Base-by-base conservation (phyloP, 495 filamentous ascomycete genomes). In the Aspergillus nanangensis region DNA sequence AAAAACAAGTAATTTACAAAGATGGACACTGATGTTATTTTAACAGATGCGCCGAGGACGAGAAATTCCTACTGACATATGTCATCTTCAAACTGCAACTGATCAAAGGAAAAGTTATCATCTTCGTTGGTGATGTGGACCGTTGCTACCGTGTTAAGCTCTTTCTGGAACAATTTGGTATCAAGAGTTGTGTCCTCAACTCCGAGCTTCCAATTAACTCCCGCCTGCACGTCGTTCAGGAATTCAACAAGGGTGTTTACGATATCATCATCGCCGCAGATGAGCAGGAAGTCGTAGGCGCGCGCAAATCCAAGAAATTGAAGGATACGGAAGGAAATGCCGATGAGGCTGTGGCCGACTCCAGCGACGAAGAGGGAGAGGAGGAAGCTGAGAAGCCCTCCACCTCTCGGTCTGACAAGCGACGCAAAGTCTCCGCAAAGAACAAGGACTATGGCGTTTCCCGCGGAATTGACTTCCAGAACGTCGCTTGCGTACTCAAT, bases 201-300 rank as follows among this genome's bases (percentile, higher is more conserved):
- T 93, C 89, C 4, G 90, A 99, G 58, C 68, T 99, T 14, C 93
- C 93, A 3, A 84, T 96, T 50, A 95, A 95, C 51, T 90, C 87
- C 5, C 77, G 93, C 15, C 80, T 96, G 34, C 93, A 97, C 67
- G 87, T 95, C 21, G 90, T 99, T 8, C 84, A 99, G 56, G 88
- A 97, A 62, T 99, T 97, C 70, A 99, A 97, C 70, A 87, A 88
- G 71, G 86, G 84, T 32, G 79, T 93, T 18, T 99, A 97, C 69
- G 92, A 97, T 51, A 95, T 97, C 49, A 90, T 99, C 47, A 91
- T 99, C 55, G 93, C 93, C 4, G 87, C 88, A 0, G 93, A 98
- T 59, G 93, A 98, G 62, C 83, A 87, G 58, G 91, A 95, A 61
- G 75, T 94, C 4, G 57, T 96, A 43, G 87, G 87, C 3, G 47